phyloP scores from a whole-genome alignment of 805 yeast genomes.

The Kazachstania viticola region DNA sequence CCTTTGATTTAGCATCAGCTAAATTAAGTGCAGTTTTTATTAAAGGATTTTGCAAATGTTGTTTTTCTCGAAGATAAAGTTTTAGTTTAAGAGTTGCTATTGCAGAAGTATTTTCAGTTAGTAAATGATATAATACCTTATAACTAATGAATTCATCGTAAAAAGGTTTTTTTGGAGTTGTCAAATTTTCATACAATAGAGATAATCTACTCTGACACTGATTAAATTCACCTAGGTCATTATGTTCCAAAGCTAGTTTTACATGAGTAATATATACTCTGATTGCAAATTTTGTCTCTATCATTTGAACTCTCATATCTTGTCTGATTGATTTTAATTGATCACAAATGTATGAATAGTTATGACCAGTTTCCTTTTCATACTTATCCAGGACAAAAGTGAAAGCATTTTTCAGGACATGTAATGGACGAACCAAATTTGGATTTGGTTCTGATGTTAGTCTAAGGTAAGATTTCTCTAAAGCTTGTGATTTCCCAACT shows the following conservation, averaged over 20 bases:
- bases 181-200: slow-evolving; percentile 40
- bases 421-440: slow-evolving; percentile 62
- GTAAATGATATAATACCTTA: slow-evolving; percentile 58
- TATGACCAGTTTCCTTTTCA: slow-evolving; percentile 30
- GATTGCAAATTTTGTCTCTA: slow-evolving; percentile 65
- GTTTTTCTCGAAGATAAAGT: slow-evolving; percentile 9
- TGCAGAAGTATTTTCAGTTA: slow-evolving; percentile 47
- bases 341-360: slow-evolving; percentile 71
- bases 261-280: slow-evolving; percentile 79
- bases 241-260: slow-evolving; percentile 68
- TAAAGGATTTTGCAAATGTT: slow-evolving; percentile 9
- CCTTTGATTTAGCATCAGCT: slow-evolving; percentile 24
- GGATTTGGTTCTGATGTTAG: slow-evolving; percentile 91
- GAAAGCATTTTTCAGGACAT: slow-evolving; percentile 47
- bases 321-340: slow-evolving; percentile 90
- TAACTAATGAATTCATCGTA: slow-evolving; percentile 61
- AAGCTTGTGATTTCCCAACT: slow-evolving; percentile 50
- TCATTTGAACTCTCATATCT: slow-evolving; percentile 85
- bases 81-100: slow-evolving; percentile 17
- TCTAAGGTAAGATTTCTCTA: slow-evolving; percentile 74
- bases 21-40: slow-evolving; percentile 23
- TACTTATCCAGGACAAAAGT: slow-evolving; percentile 43
- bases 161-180: slow-evolving; percentile 21
- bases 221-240: slow-evolving; percentile 87
- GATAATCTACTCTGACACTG: slow-evolving; percentile 83